Percentiles rank a stretch among this genome's conserved stretches.
These are phyloP conservation scores for Akebia trifoliata DNA, from an alignment of 164 flowering plant genomes.

Conservation along the genomic window DNA sequence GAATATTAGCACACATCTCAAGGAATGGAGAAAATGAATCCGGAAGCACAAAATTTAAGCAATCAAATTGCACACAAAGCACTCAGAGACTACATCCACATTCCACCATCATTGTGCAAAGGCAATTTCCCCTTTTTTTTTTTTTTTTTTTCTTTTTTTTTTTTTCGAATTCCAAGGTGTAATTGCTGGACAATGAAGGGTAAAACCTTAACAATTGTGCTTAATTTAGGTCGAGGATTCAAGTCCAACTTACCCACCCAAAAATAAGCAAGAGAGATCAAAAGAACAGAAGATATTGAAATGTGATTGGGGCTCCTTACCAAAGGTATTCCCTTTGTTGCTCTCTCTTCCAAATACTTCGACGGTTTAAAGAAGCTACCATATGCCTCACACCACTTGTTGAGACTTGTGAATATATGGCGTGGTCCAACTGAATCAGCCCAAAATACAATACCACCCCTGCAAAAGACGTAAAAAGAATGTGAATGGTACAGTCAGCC, in stretches of 20 bases:
- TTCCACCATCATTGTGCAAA: background rate
- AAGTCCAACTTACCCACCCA: background rate
- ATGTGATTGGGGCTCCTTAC: constrained; percentile 33
- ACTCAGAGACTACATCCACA: background rate
- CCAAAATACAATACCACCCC: constrained; percentile 95
- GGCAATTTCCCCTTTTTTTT: background rate
- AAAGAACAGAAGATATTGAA: background rate
- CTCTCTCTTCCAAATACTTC: constrained; percentile 85
- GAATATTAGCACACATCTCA: background rate
- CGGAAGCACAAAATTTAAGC: too few relatives aligned
- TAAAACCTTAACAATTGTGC: too few relatives aligned
- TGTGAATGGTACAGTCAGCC: too few relatives aligned
- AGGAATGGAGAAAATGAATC: too few relatives aligned
- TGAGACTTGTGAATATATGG: constrained; percentile 54
- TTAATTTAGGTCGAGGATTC: too few relatives aligned
- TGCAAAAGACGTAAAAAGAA: constrained; percentile 24
- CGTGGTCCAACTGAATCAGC: constrained; percentile 70
- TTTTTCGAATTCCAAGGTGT: background rate
- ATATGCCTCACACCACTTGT: constrained; percentile 66
- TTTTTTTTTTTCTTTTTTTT: too few relatives aligned
- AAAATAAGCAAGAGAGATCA: background rate
- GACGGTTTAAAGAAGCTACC: constrained; percentile 82
- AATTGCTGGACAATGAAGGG: background rate
- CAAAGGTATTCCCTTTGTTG: constrained; percentile 66
- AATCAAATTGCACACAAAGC: background rate